Conservation (phyloP, 1,139 yeast species). For the Zygoascus meyerae region DNA sequence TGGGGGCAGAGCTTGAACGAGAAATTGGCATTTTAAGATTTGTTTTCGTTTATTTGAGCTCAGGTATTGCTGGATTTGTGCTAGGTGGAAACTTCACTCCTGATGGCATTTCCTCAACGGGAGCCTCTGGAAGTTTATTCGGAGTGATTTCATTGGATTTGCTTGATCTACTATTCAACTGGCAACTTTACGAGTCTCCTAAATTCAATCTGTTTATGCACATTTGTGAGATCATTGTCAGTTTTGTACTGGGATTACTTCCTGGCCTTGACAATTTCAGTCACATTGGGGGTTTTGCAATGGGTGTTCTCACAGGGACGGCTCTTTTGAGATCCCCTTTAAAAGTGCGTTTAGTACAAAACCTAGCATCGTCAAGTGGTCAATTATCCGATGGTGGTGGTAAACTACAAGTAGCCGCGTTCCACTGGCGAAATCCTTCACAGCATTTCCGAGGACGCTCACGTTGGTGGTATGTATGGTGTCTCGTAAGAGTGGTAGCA, state of each 20-base stretch:
- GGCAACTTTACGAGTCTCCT: slow-evolving; percentile 43
- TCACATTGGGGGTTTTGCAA: slow-evolving; percentile 70
- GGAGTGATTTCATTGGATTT: slow-evolving; percentile 64
- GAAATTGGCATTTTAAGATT: slow-evolving; percentile 53
- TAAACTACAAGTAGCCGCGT: slow-evolving; percentile 22
- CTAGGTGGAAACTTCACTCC: slow-evolving; percentile 72
- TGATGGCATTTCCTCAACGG: slow-evolving; percentile 62
- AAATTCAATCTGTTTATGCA: slow-evolving; percentile 42
- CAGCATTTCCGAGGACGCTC: slow-evolving; percentile 33
- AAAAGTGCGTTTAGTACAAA: slow-evolving; percentile 19
- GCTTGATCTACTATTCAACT: slow-evolving; percentile 50
- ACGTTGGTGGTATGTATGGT: slow-evolving; percentile 49
- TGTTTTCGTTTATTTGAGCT: slow-evolving; percentile 50
- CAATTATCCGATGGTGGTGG: slow-evolving; percentile 3
- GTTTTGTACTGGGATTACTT: slow-evolving; percentile 59
- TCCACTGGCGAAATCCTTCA: slow-evolving; percentile 22
- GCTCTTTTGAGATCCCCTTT: slow-evolving; percentile 56
- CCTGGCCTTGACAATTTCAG: slow-evolving; percentile 76
- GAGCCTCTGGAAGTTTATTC: slow-evolving; percentile 71
- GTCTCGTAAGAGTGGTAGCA: slow-evolving; percentile 43
- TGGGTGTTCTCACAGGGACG: slow-evolving; percentile 52
- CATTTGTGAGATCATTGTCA: slow-evolving; percentile 52
- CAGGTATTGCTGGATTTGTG: slow-evolving; percentile 65
- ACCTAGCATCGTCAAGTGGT: background rate
- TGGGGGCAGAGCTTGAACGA: slow-evolving; percentile 61